Base-by-base conservation (phyloP, 495 filamentous ascomycete species). In the Hypoxylon fragiforme region DNA sequence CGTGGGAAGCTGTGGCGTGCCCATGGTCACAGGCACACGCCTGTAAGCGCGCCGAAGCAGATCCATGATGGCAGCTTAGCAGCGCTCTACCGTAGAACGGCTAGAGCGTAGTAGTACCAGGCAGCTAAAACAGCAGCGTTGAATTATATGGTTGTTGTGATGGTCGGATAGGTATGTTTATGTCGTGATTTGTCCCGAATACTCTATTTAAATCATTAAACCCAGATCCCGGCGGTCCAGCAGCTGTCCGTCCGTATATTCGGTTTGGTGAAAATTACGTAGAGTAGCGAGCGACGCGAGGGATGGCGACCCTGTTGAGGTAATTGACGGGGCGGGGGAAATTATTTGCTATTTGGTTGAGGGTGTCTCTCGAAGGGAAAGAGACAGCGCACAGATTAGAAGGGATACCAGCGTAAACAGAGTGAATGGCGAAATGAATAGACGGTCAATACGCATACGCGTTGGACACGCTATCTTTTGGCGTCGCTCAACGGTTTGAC, bases 1-100 rank as follows among this genome's bases (percentile, higher is more conserved):
- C 30, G 76, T 64, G 15, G 78, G 77, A 34, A 79, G 67, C 36
- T 67, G 67, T 7, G 70, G 58, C 28, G 68, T 54, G 37, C 60
- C 61, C 42, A 65, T 55, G 21, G 71, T 58, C 19, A 65, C 63
- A 37, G 77, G 77, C 48, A 78, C 64, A 60, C 73, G 73, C 67
- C 72, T 76, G 53, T 75, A 66, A 41, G 77, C 72, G 61, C 78
- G 77, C 59, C 76, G 74, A 65, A 82, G 72, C 66, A 81, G 71
- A 69, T 80, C 77, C 79, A 82, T 82, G 61, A 64, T 59, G 70
- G 49, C 16, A 42, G 42, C 49, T 44, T 45, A 37, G 19, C 48
- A 42, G 50, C 52, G 52, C 38, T 43, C 37, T 52, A 34, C 43
- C 20, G 31, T 35, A 43, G 15, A 43, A 30, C 36, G 34, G 21